Conservation (phyloP, 306 rosid genomes). For the Sechiopsis laciniata region DNA sequence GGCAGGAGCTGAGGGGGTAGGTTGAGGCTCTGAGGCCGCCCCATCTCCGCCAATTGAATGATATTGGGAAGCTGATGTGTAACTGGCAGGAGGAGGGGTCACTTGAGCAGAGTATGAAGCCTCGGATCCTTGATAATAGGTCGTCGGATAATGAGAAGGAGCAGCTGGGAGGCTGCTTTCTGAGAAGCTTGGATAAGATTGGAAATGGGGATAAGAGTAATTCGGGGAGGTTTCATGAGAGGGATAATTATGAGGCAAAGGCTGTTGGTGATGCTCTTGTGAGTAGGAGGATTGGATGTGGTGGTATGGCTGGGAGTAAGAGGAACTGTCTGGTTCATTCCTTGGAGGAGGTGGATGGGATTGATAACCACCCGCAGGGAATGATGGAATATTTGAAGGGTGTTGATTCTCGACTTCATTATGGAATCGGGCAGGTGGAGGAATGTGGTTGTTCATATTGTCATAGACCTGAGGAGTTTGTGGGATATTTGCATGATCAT, state of each 20-base stretch:
- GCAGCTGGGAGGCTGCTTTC: slow-evolving; percentile 78
- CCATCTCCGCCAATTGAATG: slow-evolving; percentile 51
- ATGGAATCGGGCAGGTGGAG: slow-evolving; percentile 47
- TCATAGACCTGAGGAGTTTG: slow-evolving; percentile 24
- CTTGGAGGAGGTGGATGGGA: slow-evolving; percentile 56
- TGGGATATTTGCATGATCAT: slow-evolving; percentile 13
- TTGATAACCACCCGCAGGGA: slow-evolving; percentile 48
- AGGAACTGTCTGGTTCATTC: slow-evolving; percentile 47
- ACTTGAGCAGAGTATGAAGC: slow-evolving; percentile 41
- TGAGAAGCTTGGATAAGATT: slow-evolving; percentile 90
- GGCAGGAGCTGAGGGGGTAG: slow-evolving; percentile 36
- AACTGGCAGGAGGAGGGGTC: slow-evolving; percentile 41
- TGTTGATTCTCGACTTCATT: slow-evolving; percentile 44
- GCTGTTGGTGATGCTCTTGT: slow-evolving; percentile 64
- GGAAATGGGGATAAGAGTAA: slow-evolving; percentile 61
- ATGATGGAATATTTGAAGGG: slow-evolving; percentile 40
- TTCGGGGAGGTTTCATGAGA: slow-evolving; percentile 47
- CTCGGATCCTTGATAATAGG: slow-evolving; percentile 66
- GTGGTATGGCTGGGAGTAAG: slow-evolving; percentile 52
- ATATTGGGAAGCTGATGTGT: slow-evolving; percentile 38
- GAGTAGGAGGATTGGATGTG: slow-evolving; percentile 55
- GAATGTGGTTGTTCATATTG: slow-evolving; percentile 32
- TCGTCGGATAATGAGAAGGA: slow-evolving; percentile 44
- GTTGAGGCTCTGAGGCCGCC: slow-evolving; percentile 49
- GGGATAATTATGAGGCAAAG: slow-evolving; percentile 48